Percentiles rank a stretch among this genome's conserved stretches.
Evolutionary conservation across 495 filamentous ascomycete genomes (phyloP).

Genomic region (Aspergillus haitiensis): DNA sequence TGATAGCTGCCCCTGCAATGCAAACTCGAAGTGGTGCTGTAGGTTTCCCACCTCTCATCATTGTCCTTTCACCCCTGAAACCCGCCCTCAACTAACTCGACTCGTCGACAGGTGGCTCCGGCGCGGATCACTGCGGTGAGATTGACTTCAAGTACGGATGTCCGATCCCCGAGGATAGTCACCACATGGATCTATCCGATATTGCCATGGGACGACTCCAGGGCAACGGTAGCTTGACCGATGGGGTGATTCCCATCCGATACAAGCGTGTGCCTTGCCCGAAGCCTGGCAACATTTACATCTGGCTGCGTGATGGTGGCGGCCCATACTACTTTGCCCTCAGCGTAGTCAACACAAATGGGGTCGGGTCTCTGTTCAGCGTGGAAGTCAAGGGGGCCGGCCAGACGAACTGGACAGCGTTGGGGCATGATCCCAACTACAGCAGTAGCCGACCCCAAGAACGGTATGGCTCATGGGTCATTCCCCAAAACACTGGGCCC

Average conservation of each 20-base stretch:
- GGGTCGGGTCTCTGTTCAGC: not conserved
- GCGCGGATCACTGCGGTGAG: not conserved
- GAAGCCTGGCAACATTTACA: not conserved
- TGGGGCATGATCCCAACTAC: not conserved
- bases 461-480: not conserved
- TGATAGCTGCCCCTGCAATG: conserved; percentile 1
- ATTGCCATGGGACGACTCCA: not conserved
- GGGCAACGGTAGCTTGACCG: not conserved
- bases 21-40: not conserved
- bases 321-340: not conserved
- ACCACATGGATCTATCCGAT: conserved; percentile 1
- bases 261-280: not conserved
- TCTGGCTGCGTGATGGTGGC: not conserved
- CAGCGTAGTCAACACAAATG: not conserved
- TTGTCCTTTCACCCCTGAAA: not conserved
- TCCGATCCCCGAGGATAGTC: not conserved
- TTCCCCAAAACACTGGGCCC: not conserved
- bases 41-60: not conserved
- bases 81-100: not conserved
- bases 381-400: not conserved
- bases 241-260: not conserved
- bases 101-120: not conserved
- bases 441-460: not conserved
- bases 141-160: not conserved
- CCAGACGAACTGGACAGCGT: not conserved